phyloP scores from a whole-genome alignment of 1,284 basidiomycete genomes.

The Boletus austroedulis region DNA sequence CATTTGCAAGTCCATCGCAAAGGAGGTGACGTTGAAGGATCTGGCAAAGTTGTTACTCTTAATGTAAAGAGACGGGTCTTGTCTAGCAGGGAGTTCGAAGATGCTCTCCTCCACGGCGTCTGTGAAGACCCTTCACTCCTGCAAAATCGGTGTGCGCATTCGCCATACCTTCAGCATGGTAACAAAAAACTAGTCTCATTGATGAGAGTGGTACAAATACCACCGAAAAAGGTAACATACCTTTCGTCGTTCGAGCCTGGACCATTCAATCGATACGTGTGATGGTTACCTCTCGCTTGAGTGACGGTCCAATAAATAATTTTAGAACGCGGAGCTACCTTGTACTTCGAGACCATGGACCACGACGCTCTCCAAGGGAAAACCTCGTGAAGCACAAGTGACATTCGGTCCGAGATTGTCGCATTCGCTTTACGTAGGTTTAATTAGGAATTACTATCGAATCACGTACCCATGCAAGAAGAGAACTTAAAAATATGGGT shows the following conservation, averaged over 20 bases:
- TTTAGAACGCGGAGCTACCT: slow-evolving; percentile 41
- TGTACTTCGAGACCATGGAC: slow-evolving; percentile 80
- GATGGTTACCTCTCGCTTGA: slow-evolving; percentile 51
- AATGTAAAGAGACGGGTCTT: slow-evolving; percentile 73
- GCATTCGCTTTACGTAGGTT: slow-evolving; percentile 51
- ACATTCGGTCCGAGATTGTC: slow-evolving; percentile 79
- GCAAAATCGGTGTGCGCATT: not conserved
- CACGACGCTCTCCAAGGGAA: slow-evolving; percentile 75
- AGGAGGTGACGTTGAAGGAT: slow-evolving; percentile 57
- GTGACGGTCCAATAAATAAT: not conserved
- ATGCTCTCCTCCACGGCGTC: slow-evolving; percentile 79
- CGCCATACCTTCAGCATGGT: slow-evolving; percentile 66
- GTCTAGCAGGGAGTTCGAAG: slow-evolving; percentile 70
- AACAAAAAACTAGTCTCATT: slow-evolving; percentile 60
- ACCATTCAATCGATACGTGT: slow-evolving; percentile 80
- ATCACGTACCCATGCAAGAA: slow-evolving; percentile 65
- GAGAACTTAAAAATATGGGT: slow-evolving; percentile 61
- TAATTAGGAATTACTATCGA: not conserved
- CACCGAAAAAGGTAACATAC: slow-evolving; percentile 32
- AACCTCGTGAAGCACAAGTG: slow-evolving; percentile 73
- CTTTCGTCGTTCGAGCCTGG: slow-evolving; percentile 69
- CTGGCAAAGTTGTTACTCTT: slow-evolving; percentile 64
- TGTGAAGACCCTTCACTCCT: slow-evolving; percentile 25
- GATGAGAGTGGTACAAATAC: slow-evolving; percentile 10
- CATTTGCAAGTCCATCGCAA: slow-evolving; percentile 46